Percentiles rank a stretch among this genome's conserved stretches.
These are phyloP conservation scores for Acer saccharum DNA, from an alignment of 345 rosid species.

Conservation along the genomic window DNA sequence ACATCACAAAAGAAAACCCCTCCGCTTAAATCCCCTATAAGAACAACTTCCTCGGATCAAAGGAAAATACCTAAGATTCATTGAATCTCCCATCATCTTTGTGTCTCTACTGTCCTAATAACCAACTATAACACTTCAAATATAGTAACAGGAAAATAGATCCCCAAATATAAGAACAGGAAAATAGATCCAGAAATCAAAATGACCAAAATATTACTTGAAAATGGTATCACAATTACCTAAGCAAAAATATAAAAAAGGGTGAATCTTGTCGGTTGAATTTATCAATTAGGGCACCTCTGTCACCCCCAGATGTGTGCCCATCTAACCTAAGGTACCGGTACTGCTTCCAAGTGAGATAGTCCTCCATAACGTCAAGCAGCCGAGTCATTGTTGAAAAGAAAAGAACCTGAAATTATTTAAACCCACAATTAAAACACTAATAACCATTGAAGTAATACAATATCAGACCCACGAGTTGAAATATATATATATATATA, in stretches of 20 bases:
- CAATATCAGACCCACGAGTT: not conserved
- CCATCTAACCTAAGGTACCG: slow-evolving; percentile 91
- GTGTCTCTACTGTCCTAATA: not conserved
- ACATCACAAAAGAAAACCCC: slow-evolving; percentile 4
- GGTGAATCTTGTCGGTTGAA: slow-evolving; percentile 76
- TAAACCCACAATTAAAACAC: slow-evolving; percentile 9
- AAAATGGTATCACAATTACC: slow-evolving; percentile 41
- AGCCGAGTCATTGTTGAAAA: slow-evolving; percentile 97
- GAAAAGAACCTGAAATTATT: slow-evolving; percentile 74
- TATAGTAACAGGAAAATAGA: not conserved
- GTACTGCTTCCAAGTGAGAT: slow-evolving; percentile 70
- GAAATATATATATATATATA: not conserved
- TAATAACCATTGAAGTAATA: not conserved
- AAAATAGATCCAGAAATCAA: slow-evolving; percentile 8
- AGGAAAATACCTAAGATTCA: not conserved
- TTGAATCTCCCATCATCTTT: not conserved
- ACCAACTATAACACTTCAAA: not conserved
- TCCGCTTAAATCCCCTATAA: not conserved
- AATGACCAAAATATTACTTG: slow-evolving; percentile 19
- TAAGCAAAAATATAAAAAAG: slow-evolving; percentile 83
- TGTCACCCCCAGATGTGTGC: slow-evolving; percentile 90
- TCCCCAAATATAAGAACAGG: not conserved
- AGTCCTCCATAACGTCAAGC: slow-evolving; percentile 96
- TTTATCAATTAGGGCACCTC: slow-evolving; percentile 77
- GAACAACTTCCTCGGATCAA: not conserved